Evolutionary conservation across 345 rosid species (phyloP), one percentile per base, ranked within the genome.

Genomic region (Raphanus sativus): DNA sequence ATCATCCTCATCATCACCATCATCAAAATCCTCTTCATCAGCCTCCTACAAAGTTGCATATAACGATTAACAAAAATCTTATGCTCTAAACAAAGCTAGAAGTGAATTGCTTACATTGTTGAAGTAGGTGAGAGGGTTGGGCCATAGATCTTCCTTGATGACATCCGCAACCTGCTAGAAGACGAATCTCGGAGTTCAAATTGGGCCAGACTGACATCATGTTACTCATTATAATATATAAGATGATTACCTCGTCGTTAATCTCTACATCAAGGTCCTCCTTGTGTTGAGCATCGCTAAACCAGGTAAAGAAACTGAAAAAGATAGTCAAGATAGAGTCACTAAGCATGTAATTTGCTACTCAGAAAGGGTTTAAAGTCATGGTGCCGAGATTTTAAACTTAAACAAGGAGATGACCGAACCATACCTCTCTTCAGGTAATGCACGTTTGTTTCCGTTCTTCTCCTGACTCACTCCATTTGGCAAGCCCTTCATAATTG

Each of bases 81-180:
- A 28, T 11, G 38, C 65, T 54, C 67, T 15, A 80, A 62, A 68
- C 40, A 21, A 50, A 42, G 24, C 15, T 45, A 5, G 38, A 24
- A 45, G 21, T 55, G 16, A 71, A 17, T 52, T 76, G 59, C 48
- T 84, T 86, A 94, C 98, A 85, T 81, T 89, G 86, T 86, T 90
- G 68, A 94, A 94, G 74, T 87, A 92, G 54, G 86, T 83, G 66
- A 92, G 89, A 74, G 98, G 98, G 88, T 92, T 92, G 67, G 97
- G 90, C 99, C 99, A 94, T 50, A 94, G 75, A 69, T 94, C 98
- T 82, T 90, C 99, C 87, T 94, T 94, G 78, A 94, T 92, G 30
- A 94, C 82, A 77, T 90, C 97, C 0, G 98, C 97, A 76, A 94
- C 76, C 97, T 92, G 96, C 85, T 86, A 76, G 40, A 69, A 59